These are phyloP conservation scores for Syzygium malaccense DNA, from an alignment of 441 rosid genomes.

Conservation along the genomic window DNA sequence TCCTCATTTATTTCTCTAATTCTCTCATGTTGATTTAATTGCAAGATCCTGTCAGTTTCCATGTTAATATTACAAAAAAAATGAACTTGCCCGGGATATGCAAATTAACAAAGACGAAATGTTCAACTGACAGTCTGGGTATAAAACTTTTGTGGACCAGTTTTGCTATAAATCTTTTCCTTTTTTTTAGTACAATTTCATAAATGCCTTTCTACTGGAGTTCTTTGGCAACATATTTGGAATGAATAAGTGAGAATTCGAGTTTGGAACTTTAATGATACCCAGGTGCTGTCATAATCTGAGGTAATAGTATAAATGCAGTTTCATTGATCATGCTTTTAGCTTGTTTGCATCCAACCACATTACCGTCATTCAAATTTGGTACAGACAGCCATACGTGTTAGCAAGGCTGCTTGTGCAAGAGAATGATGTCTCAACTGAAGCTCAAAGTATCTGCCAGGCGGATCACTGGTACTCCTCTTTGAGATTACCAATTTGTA, in stretches of 20 bases:
- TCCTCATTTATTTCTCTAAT: too few relatives aligned
- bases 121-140: background rate
- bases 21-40: too few relatives aligned
- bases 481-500: background rate
- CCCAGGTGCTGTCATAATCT: background rate
- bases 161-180: background rate
- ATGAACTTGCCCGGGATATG: background rate
- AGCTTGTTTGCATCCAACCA: background rate
- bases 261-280: background rate
- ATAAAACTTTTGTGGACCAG: background rate
- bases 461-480: background rate
- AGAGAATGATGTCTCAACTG: background rate
- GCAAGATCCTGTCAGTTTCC: too few relatives aligned
- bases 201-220: background rate
- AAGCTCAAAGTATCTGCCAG: background rate
- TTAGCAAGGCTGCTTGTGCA: background rate
- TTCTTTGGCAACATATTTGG: background rate
- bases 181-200: background rate
- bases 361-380: background rate
- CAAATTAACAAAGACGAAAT: background rate
- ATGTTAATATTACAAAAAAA: too few relatives aligned
- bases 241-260: background rate
- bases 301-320: fast-evolving
- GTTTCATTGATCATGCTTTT: background rate
- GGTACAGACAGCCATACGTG: background rate